Conservation (phyloP, 805 yeast species). For the Nematodospora valgi region DNA sequence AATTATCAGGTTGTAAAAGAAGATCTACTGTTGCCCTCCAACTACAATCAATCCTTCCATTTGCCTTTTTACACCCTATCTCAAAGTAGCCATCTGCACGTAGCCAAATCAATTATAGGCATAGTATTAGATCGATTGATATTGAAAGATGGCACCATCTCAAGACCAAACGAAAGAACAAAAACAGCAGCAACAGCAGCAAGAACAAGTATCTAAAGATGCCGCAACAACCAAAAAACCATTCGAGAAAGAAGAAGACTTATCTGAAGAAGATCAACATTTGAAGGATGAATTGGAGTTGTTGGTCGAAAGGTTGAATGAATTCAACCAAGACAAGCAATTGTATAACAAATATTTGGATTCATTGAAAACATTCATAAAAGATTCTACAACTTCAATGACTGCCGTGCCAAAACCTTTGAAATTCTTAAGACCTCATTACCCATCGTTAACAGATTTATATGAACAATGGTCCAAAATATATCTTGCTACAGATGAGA, state of each 20-base stretch:
- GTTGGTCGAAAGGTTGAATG: conserved; percentile 76
- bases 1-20: no score
- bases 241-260: conserved; percentile 61
- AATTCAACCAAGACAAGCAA: conserved; percentile 39
- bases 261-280: conserved; percentile 89
- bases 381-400: conserved; percentile 96
- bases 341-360: conserved; percentile 62
- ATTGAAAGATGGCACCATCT: conserved; percentile 34
- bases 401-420: conserved; percentile 99
- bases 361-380: conserved; percentile 70
- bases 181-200: conserved; percentile 13
- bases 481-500: conserved; percentile 22
- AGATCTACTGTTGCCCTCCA: no score
- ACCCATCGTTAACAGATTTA: conserved; percentile 59
- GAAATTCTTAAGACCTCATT: conserved; percentile 89
- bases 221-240: conserved; percentile 15
- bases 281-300: conserved; percentile 82
- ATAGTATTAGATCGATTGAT: background rate
- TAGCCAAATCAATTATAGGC: no score
- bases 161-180: conserved; percentile 22
- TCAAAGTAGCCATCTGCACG: no score
- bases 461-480: conserved; percentile 63
- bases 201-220: conserved; percentile 15
- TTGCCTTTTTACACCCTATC: no score
- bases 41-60: no score